Base-by-base conservation (phyloP, 805 yeast species). In the Lachancea sp. region DNA sequence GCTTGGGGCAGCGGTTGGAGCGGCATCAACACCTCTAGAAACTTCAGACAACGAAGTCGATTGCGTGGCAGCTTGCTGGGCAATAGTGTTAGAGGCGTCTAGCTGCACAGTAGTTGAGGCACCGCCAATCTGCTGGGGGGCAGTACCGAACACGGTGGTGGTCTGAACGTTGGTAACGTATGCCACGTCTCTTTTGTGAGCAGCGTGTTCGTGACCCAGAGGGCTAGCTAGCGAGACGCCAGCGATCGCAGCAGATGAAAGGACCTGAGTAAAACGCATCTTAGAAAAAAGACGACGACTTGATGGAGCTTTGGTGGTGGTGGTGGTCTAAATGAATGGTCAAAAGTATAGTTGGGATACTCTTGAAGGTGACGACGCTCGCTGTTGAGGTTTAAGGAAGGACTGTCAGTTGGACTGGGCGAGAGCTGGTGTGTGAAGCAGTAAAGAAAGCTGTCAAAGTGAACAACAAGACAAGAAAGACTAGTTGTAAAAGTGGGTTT, bases 211-310 rank as follows among this genome's bases (percentile, higher is more conserved):
- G 55, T 77, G 83, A 46, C 70, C 73, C 44, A 77, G 68, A 48
- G 88, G 87, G 44, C 75, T 78, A 50, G 86, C 83, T 34, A 73
- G 49, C 41, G 74, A 72, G 42, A 76, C 62, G 55, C 75, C 74
- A 48, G 73, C 64, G 44, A 79, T 59, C 43, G 78, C 59, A 44
- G 81, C 77, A 38, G 71, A 64, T 47, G 69, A 60, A 45, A 72
- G 48, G 44, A 75, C 65, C 54, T 69, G 71, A 57, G 77, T 58
- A 59, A 79, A 74, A 65, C 74, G 73, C 81, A 76, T 77, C 6
- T 3, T 3, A 18, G 16, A 17, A 18, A 7, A 18, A 35, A 29
- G 11, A n/a, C n/a, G 13, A 29, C 15, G 31, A 29, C 13, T 12
- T 35, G 12, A 5, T 3, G 35, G 11, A 16, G 18, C 17, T 15